phyloP scores from a whole-genome alignment of 2,329 filamentous ascomycete species.

The Alternaria arbusti region DNA sequence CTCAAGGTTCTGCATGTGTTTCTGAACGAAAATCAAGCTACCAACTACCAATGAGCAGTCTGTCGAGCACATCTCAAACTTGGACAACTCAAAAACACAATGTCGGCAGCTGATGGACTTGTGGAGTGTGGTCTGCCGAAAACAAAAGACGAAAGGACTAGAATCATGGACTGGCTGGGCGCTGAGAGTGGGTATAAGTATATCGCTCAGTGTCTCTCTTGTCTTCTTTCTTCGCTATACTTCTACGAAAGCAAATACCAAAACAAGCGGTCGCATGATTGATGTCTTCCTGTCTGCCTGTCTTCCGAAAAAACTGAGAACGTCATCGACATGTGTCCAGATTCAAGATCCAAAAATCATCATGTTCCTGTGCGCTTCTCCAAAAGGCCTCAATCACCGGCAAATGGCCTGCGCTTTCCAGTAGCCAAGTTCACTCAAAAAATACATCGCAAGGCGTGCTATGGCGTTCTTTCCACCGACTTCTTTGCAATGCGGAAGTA shows the following conservation, averaged over 20 bases:
- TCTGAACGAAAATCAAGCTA: no score
- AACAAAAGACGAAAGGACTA: neutral
- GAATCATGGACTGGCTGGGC: no score
- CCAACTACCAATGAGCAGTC: no score
- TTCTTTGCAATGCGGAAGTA: neutral
- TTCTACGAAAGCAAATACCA: neutral
- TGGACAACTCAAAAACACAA: neutral
- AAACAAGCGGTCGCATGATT: no score
- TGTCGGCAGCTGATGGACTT: neutral
- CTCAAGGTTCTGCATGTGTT: no score
- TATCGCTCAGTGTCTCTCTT: neutral
- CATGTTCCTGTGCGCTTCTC: neutral
- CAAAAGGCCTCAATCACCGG: neutral
- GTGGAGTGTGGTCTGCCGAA: neutral
- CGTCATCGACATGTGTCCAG: neutral
- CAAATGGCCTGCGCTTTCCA: neutral
- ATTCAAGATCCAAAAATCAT: rapidly evolving
- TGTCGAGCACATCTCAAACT: neutral
- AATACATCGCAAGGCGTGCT: no score
- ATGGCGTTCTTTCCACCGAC: neutral
- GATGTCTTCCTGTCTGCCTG: neutral
- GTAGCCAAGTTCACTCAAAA: neutral
- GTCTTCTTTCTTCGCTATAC: neutral
- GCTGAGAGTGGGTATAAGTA: neutral
- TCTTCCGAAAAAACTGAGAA: neutral